A percentile compares a stretch with the other conserved stretches of the same genome.
Conservation (phyloP, 1,284 basidiomycete genomes). For the Cystobasidiaceae sp. region DNA sequence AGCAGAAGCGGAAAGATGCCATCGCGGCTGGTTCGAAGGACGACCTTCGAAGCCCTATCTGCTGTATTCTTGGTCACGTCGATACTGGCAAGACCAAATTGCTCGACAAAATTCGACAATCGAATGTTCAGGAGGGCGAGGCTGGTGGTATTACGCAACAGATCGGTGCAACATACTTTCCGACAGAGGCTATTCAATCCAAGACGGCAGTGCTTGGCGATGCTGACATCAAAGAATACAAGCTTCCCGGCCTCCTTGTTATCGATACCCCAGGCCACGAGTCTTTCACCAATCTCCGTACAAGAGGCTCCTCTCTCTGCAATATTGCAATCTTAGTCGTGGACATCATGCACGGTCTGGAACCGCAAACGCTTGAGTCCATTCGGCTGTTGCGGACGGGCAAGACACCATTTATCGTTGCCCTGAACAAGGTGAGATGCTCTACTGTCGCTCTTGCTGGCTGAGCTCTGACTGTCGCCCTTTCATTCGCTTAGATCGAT, state of each 20-base stretch:
- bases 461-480: constrained; percentile 18
- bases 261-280: constrained; percentile 99
- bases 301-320: constrained; percentile 93
- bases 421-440: constrained; percentile 80
- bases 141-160: constrained; percentile 99
- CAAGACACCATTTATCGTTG: constrained; percentile 99
- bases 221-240: constrained; percentile 81
- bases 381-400: constrained; percentile 84
- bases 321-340: constrained; percentile 99
- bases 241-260: constrained; percentile 90
- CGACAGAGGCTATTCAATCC: constrained; percentile 85
- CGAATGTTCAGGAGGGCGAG: constrained; percentile 98
- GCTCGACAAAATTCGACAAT: constrained; percentile 99
- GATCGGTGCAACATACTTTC: constrained; percentile 99
- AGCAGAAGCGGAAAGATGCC: constrained; percentile 78
- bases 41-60: constrained; percentile 91
- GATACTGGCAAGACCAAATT: constrained; percentile 99
- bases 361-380: constrained; percentile 95
- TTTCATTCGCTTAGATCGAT: constrained; percentile 64
- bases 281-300: constrained; percentile 95
- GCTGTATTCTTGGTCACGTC: constrained; percentile 98
- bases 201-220: constrained; percentile 91
- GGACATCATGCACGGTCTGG: constrained; percentile 98
- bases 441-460: neutral
- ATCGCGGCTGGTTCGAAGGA: constrained; percentile 83